These are phyloP conservation scores for Paspalum vaginatum DNA, from an alignment of 176 grass and related monocot genomes.

Conservation along the genomic window DNA sequence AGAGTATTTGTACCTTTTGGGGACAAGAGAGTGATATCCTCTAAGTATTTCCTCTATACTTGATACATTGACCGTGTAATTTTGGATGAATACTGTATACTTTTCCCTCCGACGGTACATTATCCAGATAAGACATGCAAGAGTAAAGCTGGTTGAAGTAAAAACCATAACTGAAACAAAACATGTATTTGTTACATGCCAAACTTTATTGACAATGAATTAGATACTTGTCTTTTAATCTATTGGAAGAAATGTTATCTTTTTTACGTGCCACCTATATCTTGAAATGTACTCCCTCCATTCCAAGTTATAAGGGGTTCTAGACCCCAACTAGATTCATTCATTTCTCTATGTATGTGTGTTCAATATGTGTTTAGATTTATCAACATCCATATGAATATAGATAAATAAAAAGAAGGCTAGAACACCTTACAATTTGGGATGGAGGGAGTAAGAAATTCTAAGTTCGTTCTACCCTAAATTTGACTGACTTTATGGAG, in stretches of 20 bases:
- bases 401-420: no score
- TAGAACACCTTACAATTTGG: no score
- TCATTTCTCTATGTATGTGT: no score
- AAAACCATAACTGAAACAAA: neutral
- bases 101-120: neutral
- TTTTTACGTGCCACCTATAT: neutral
- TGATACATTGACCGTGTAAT: neutral
- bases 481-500: no score
- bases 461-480: no score
- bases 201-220: neutral
- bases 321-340: no score
- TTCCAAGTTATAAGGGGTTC: no score
- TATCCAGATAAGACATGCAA: neutral
- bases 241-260: neutral
- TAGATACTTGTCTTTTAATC: neutral
- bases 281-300: no score
- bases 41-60: constrained; percentile 42
- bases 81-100: neutral
- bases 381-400: no score
- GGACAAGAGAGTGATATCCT: constrained; percentile 30
- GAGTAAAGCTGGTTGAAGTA: neutral
- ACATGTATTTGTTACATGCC: neutral
- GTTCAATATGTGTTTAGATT: no score
- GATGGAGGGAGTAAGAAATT: no score
- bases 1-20: constrained; percentile 50